These are phyloP conservation scores for Colletotrichum chrysophilum DNA, from an alignment of 2,329 filamentous ascomycete species.

Conservation along the genomic window DNA sequence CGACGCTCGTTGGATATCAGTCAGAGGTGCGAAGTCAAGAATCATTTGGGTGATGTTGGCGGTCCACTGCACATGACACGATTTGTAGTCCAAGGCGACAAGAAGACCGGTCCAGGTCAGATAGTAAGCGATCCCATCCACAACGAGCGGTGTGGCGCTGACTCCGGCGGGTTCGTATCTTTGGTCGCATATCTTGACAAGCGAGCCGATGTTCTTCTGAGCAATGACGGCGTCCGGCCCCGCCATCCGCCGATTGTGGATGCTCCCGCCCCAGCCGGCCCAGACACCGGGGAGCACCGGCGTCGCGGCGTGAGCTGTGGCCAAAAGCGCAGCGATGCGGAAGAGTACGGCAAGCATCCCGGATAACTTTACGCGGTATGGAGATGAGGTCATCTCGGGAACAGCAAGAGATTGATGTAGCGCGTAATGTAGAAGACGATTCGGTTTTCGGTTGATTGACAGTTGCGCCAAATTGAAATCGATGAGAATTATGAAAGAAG, in stretches of 20 bases:
- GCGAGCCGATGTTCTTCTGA: background rate
- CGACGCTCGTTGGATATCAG: background rate
- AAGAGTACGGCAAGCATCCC: background rate
- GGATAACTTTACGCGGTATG: background rate
- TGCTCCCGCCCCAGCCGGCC: background rate
- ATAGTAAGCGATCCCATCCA: conserved; percentile 28
- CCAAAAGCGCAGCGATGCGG: background rate
- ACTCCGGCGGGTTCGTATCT: background rate
- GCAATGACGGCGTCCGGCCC: background rate
- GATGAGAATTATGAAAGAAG: background rate
- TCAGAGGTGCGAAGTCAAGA: background rate
- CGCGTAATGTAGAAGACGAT: background rate
- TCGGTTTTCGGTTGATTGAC: background rate
- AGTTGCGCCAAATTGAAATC: background rate
- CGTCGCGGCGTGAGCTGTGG: background rate
- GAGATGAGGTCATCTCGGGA: background rate
- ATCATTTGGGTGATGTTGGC: background rate
- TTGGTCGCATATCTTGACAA: background rate
- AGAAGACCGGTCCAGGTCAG: conserved; percentile 35
- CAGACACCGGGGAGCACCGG: background rate
- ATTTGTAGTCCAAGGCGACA: conserved; percentile 33
- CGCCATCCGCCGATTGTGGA: background rate
- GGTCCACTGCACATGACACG: conserved; percentile 18
- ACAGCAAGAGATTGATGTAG: background rate
- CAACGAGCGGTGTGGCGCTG: conserved; percentile 16